phyloP scores from a whole-genome alignment of 257 asterid species.

The Solanum etuberosum region DNA sequence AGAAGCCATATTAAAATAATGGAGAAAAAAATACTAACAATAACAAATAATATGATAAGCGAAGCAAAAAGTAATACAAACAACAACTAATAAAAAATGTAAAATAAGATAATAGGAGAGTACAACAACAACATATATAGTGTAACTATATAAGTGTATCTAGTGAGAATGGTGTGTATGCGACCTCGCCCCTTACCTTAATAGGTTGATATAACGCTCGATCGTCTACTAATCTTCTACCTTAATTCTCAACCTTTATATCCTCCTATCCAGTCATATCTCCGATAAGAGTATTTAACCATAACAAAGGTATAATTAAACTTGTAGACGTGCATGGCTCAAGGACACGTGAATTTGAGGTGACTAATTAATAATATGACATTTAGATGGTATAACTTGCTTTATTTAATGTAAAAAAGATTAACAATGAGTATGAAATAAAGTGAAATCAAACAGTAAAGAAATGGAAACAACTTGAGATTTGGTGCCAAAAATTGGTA shows the following conservation, averaged over 20 bases:
- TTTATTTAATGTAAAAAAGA: background rate
- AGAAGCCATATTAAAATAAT: too few relatives aligned
- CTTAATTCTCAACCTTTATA: background rate
- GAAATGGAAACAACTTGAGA: background rate
- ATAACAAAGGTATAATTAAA: background rate
- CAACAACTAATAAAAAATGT: too few relatives aligned
- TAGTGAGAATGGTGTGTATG: too few relatives aligned
- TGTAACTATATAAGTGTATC: too few relatives aligned
- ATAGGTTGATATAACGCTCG: too few relatives aligned
- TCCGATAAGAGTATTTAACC: background rate
- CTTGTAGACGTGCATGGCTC: background rate
- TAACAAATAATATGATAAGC: background rate
- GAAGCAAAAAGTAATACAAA: too few relatives aligned
- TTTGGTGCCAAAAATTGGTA: background rate
- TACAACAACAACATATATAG: too few relatives aligned
- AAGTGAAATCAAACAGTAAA: background rate
- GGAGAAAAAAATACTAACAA: too few relatives aligned
- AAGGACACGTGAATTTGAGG: background rate
- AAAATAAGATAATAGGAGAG: too few relatives aligned
- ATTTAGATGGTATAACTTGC: background rate
- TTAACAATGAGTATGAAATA: background rate
- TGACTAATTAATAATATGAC: too few relatives aligned
- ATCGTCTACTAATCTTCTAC: background rate
- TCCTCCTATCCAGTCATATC: too few relatives aligned
- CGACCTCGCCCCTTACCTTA: too few relatives aligned